Base-by-base conservation (phyloP, 371 early-diverging fungal species). In the Aphelidium insulamus region DNA sequence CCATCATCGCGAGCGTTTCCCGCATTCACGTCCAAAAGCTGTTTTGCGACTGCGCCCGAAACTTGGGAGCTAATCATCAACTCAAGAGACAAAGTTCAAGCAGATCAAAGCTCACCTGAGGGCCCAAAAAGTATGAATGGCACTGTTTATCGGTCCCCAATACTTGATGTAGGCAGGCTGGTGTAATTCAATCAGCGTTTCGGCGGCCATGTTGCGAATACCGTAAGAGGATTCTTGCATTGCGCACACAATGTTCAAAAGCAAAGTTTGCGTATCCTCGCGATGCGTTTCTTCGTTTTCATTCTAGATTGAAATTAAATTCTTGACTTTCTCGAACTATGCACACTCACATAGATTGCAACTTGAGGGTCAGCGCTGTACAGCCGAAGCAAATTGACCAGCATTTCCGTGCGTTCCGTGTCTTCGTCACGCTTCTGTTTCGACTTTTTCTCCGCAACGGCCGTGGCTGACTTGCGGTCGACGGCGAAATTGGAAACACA, bases 341-440 rank as follows among this genome's bases (percentile, higher is more conserved):
- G 43, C 6, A 26, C 9, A 54, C 59, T 50, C 58, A 73, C 72
- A 5, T 56, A 55, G 28, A 78, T 63, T 3, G 73, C 77, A 41
- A 79, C 43, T 31, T 62, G 51, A 1, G 79, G 80, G 47, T 73
- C 75, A 14, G 55, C 59, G 24, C 64, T 62, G 52, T 77, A 84
- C 26, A 73, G 56, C 40, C 70, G 67, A 22, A 84, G 55, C 36
- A 80, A 57, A 41, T 67, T 67, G 18, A 70, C 39, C 14, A 80
- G 49, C n/a, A 84, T 48, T 36, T 84, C 82, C 15, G 66, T 51
- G 31, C 69, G 64, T 32, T 76, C 69, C 12, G 45, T 58, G 25
- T 57, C 59, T 18, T 63, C 65, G 18, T 56, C 55, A 0, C 58
- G 51, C 12, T 36, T 26, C 15, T 59, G 55, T 28, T 48, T 50